Conservation (phyloP, 805 yeast genomes). For the Wickerhamomyces alni region DNA sequence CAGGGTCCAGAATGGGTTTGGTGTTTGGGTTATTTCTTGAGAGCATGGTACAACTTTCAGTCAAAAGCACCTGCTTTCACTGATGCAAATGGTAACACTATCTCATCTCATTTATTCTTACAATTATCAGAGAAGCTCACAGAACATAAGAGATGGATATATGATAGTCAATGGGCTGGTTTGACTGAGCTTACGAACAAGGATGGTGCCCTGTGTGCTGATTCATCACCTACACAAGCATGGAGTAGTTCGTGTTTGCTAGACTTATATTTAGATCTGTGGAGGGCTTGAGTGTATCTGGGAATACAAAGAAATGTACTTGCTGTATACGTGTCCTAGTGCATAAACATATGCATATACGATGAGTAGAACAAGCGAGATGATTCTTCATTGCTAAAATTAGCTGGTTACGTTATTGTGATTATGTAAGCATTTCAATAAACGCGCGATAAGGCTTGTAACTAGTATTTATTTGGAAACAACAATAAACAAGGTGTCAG, state of each 20-base stretch:
- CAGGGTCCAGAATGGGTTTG: slow-evolving; percentile 99
- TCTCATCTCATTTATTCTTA: slow-evolving; percentile 49
- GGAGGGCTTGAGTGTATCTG: slow-evolving; percentile 21
- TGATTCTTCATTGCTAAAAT: too few species aligned
- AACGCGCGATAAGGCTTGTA: too few species aligned
- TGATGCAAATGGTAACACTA: slow-evolving; percentile 24
- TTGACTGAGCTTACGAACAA: slow-evolving; percentile 87
- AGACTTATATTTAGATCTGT: slow-evolving; percentile 69
- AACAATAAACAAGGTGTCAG: too few species aligned
- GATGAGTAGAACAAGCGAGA: too few species aligned
- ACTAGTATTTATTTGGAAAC: too few species aligned
- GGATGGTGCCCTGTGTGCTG: slow-evolving; percentile 73
- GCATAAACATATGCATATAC: too few species aligned
- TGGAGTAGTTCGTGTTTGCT: slow-evolving; percentile 89
- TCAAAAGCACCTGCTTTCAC: slow-evolving; percentile 32
- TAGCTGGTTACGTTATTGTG: too few species aligned
- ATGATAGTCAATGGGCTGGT: slow-evolving; percentile 87
- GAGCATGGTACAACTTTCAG: slow-evolving; percentile 64
- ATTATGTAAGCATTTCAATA: too few species aligned
- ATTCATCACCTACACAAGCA: slow-evolving; percentile 94
- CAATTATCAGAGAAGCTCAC: slow-evolving; percentile 54
- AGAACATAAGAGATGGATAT: slow-evolving; percentile 65
- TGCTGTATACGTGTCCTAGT: too few species aligned
- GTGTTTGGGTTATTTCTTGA: slow-evolving; percentile 80
- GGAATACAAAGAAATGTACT: slow-evolving; percentile 4